These are phyloP conservation scores for Hibiscus trionum DNA, from an alignment of 345 rosid genomes.

Conservation along the genomic window DNA sequence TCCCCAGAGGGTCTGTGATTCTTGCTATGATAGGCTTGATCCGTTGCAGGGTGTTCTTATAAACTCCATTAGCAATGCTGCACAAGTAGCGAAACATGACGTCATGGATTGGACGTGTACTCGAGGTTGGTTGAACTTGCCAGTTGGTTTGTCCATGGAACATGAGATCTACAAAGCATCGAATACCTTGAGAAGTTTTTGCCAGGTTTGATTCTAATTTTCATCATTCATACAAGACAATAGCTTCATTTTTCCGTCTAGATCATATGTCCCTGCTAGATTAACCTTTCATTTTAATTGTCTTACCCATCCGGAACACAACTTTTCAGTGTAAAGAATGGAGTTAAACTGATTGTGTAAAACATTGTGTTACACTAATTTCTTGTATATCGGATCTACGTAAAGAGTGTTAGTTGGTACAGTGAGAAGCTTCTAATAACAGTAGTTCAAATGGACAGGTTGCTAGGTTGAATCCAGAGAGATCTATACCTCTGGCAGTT, in stretches of 20 bases:
- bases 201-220: conserved; percentile 39
- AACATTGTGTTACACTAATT: background rate
- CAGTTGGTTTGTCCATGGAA: conserved; percentile 89
- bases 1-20: conserved; percentile 92
- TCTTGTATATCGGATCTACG: background rate
- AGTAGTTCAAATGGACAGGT: conserved; percentile 36
- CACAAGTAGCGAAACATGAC: conserved; percentile 88
- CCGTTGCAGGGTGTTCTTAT: conserved; percentile 78
- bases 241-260: conserved; percentile 2
- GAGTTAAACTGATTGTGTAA: background rate
- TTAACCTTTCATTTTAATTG: background rate
- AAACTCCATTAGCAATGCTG: conserved; percentile 76
- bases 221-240: background rate
- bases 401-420: background rate
- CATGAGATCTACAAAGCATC: conserved; percentile 90
- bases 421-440: background rate
- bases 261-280: background rate
- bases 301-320: background rate
- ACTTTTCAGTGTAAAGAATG: background rate
- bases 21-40: conserved; percentile 90
- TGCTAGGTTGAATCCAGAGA: conserved; percentile 72
- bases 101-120: conserved; percentile 88
- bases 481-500: conserved; percentile 70
- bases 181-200: conserved; percentile 67
- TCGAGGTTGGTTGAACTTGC: conserved; percentile 94